phyloP scores from a whole-genome alignment of 176 grass and related monocot species.

The Pharus latifolius region DNA sequence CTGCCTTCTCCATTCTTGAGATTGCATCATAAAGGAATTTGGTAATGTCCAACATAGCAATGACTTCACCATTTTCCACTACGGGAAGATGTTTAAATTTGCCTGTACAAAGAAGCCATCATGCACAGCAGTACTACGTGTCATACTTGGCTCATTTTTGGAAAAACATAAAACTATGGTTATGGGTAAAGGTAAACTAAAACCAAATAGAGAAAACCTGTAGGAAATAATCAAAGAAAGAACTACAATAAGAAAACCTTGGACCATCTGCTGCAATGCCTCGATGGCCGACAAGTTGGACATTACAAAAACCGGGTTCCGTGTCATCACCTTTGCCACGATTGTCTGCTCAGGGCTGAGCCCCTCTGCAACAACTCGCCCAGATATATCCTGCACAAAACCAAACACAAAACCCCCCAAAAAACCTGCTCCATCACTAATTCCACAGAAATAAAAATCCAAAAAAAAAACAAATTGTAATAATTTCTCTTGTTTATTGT shows the following conservation, averaged over 20 bases:
- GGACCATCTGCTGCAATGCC: slow-evolving; percentile 82
- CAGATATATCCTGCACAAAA: slow-evolving; percentile 41
- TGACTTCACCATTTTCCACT: slow-evolving; percentile 72
- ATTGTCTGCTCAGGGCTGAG: slow-evolving; percentile 41
- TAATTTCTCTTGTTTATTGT: background rate
- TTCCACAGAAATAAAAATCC: background rate
- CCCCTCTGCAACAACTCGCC: slow-evolving; percentile 63
- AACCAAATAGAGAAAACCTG: background rate
- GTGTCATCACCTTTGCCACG: slow-evolving; percentile 51
- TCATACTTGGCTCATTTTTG: background rate
- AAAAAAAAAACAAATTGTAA: background rate
- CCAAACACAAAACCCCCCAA: background rate
- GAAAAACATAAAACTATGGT: background rate
- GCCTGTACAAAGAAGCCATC: slow-evolving; percentile 32
- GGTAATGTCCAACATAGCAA: slow-evolving; percentile 75
- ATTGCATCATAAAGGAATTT: slow-evolving; percentile 82
- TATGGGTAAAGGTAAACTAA: background rate
- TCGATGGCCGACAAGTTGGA: slow-evolving; percentile 47
- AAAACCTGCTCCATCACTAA: background rate
- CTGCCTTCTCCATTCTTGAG: slow-evolving; percentile 83
- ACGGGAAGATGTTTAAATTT: slow-evolving; percentile 94
- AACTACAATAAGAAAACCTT: slow-evolving; percentile 36
- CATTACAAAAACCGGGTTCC: slow-evolving; percentile 65
- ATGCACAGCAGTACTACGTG: background rate
- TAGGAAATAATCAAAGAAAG: background rate